Base-by-base conservation (phyloP, 2,329 filamentous ascomycete genomes). In the Neofusicoccum cordaticola region DNA sequence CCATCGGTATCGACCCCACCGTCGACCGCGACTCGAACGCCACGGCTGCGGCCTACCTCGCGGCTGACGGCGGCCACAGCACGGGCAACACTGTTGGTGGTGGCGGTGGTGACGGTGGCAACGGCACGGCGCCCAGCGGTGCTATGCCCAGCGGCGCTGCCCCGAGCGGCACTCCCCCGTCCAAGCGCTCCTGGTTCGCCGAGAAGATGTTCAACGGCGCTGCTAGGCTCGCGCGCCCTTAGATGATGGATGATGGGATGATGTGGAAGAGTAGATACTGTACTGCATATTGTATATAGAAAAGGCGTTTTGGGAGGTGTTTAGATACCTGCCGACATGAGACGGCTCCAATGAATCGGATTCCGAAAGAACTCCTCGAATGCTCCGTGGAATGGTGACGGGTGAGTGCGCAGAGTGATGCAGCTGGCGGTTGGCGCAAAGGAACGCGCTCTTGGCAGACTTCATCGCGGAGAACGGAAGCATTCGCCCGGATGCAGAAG, bases 51-150 rank as follows among this genome's bases (percentile, higher is more conserved):
- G 63, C 63, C 8, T 65, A 65, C 53, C 53, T 60, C 13, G 63
- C 44, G 35, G 64, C 64, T 15, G 27, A 44, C 47, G 57, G 63
- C 17, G 63, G 63, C 15, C 63, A 65, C 42, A 44, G 39, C 56
- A 65, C 56, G 34, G 63, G 63, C 37, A 65, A 65, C 34, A 62
- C 34, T 51, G 50, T 65, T 17, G 64, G 47, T 15, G 56, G 53
- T 7, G 63, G 56, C 6, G 57, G 48, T n/a, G 56, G 56, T 6
- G 57, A 31, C 27, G 37, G 19, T n/a, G 34, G 35, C 45, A 50
- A 31, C 22, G 63, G 63, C 6, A 41, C 52, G 5, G 5, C 9
- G 2, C 52, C 62, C 41, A 57, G 50, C 41, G 62, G 62, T 35
- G 61, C 60, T 5, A 41, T 62, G 45, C 60, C 60, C 22, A 52